Conservation (phyloP, 2,329 filamentous ascomycete genomes). For the Colletotrichum gigasporum region DNA sequence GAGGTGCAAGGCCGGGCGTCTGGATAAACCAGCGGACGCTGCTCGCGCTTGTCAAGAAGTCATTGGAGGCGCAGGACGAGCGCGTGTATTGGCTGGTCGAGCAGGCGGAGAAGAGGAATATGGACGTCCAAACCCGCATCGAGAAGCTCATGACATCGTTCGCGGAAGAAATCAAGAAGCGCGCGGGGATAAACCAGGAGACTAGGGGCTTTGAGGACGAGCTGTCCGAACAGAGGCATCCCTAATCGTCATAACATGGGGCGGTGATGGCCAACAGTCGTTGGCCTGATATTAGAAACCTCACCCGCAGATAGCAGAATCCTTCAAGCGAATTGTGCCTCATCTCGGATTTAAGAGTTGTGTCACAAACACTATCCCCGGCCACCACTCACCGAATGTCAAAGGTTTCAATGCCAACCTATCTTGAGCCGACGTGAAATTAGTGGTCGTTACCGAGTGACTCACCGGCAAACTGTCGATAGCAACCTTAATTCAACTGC, state of each 20-base stretch:
- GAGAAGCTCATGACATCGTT: conserved; percentile 27
- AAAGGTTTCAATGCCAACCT: background rate
- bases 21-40: conserved; percentile 24
- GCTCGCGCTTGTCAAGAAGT: conserved; percentile 26
- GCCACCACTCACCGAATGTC: background rate
- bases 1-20: background rate
- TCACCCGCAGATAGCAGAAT: too few relatives aligned
- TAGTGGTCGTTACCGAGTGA: background rate
- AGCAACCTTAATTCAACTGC: too few relatives aligned
- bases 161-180: conserved; percentile 25
- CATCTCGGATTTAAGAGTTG: background rate
- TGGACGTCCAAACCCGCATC: conserved; percentile 28
- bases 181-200: conserved; percentile 6
- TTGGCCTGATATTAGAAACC: background rate
- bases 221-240: background rate
- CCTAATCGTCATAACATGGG: background rate
- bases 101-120: conserved; percentile 24
- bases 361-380: background rate
- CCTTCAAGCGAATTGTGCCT: background rate
- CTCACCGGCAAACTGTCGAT: too few relatives aligned
- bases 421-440: background rate
- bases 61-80: conserved; percentile 24
- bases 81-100: conserved; percentile 30
- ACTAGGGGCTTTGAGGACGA: background rate
- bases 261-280: background rate